Base-by-base conservation (phyloP, 2,329 filamentous ascomycete genomes). In the Gnomoniopsis smithogilvyi region DNA sequence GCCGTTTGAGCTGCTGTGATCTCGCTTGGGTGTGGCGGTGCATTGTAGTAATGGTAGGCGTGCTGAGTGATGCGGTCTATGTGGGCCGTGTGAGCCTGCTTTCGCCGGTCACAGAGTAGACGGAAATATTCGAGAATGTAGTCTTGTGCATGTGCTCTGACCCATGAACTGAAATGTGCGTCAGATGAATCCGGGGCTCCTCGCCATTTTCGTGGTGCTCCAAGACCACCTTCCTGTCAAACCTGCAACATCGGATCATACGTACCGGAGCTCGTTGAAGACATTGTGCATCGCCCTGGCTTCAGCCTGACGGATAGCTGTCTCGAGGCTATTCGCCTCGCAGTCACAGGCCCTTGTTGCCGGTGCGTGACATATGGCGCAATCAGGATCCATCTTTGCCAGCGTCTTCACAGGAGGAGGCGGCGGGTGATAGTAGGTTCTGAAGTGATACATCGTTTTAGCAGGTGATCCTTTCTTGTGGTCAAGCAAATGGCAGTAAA, bases 371-470 rank as follows among this genome's bases (percentile, higher is more conserved):
- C 86, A 89, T 68, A 89, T 85, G 55, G 86, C 86, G 72, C 86
- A 89, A 73, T 88, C 84, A 47, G 86, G 86, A 67, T 89, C 86
- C 84, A 88, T 88, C 72, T 79, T 86, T 71, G 82, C 79, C 70
- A 81, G 67, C 76, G 76, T 75, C 64, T 76, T 78, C 78, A 80
- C 83, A 83, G 62, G 55, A 67, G 58, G 70, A 65, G 72, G 69
- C n/a, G 51, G 60, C 38, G 49, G 46, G 45, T 56, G 54, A 59
- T 60, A 60, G 58, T 58, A 43, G n/a, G 41, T 50, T 50, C 60
- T 62, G 57, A 54, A 30, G 47, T 53, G 53, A 60, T 54, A 64
- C 63, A 60, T 58, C 60, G 15, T 62, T n/a, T 63, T 51, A 59
- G 59, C 50, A 51, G 38, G 66, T 64, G 64, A 64, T 64, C 66